Evolutionary conservation across 169 alveolate species (phyloP), one percentile per base, ranked within the genome.

Genomic region (Perkinsus olseni): DNA sequence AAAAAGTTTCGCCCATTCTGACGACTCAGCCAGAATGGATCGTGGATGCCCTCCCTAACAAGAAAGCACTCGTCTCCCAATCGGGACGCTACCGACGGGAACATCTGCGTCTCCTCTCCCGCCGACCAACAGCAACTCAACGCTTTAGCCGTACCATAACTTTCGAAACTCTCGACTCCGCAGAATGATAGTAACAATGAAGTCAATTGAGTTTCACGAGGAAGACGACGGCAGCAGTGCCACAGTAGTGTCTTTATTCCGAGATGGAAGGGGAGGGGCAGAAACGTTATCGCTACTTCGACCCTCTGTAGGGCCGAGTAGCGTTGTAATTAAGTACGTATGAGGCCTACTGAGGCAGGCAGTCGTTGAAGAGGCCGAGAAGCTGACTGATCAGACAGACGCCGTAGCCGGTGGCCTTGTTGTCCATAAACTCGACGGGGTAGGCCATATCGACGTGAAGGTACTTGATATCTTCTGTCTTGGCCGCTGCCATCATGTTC

Each of bases 401-500:
- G 6, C 92, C 92, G 92, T 82, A 82, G n/a, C 92, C 92, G 4
- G 92, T 82, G 34, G 91, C 91, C 62, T 45, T 45, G 62, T 45
- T 45, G 62, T 45, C 62, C 62, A 45, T 45, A 17, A 45, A 45
- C 62, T 45, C 62, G 24, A 45, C 62, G 17, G 62, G 62, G 62
- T 10, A 45, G 62, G 62, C 62, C 62, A 45, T 45, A 17, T 45
- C 62, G 62, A 45, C 62, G 62, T 45, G 62, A 45, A 45, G 62
- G 17, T 45, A 45, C 62, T 45, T 45, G 62, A 45, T 45, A 45
- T 45, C 82, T 62, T 62, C 82, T 28, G 13, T 3, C 37, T 4
- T 28, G 10, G 82, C 82, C 1, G 82, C 82, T 24, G 82, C 82
- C 31, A 8, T 62, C 13, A 62, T 8, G 34, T 62, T 62, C 82